Evolutionary conservation across 2,329 filamentous ascomycete species (phyloP).

Genomic region (Pseudocercospora ulei): DNA sequence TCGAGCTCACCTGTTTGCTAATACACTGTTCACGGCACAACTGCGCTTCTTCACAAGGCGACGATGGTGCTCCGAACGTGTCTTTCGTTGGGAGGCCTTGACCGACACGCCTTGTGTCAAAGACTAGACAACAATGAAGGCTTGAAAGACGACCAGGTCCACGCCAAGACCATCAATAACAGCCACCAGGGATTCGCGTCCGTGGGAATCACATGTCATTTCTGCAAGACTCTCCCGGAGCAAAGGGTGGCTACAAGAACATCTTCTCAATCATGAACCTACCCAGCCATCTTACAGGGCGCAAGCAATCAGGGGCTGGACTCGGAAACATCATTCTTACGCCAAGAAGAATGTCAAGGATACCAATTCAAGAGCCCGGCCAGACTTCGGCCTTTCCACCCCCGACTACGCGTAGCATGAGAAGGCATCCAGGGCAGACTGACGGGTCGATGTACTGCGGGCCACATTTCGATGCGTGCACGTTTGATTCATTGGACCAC

Average conservation of each 20-base stretch:
- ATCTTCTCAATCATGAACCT: background rate
- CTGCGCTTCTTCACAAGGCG: slow-evolving; percentile 1
- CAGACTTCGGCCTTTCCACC: slow-evolving; percentile 2
- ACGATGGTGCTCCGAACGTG: background rate
- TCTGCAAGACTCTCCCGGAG: background rate
- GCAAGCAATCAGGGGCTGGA: slow-evolving; percentile 4
- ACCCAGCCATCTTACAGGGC: background rate
- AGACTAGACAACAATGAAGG: slow-evolving; percentile 1
- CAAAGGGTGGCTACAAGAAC: background rate
- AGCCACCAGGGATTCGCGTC: background rate
- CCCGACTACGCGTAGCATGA: slow-evolving; percentile 1
- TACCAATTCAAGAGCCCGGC: background rate
- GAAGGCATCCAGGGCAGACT: background rate
- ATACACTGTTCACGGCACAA: background rate
- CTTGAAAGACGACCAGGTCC: slow-evolving; percentile 3
- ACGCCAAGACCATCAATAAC: slow-evolving; percentile 1
- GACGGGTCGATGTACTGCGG: slow-evolving; percentile 5
- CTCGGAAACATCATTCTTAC: slow-evolving; percentile 1
- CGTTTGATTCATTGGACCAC: slow-evolving; percentile 12
- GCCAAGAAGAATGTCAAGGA: background rate
- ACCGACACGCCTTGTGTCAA: slow-evolving; percentile 4
- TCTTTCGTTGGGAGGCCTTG: background rate
- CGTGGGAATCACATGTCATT: background rate
- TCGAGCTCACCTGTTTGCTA: too few relatives aligned
- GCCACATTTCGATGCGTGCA: slow-evolving; percentile 15